A percentile compares a stretch with the other conserved stretches of the same genome.
Conservation (phyloP, 805 yeast genomes). For the Lipomyces starkeyi region DNA sequence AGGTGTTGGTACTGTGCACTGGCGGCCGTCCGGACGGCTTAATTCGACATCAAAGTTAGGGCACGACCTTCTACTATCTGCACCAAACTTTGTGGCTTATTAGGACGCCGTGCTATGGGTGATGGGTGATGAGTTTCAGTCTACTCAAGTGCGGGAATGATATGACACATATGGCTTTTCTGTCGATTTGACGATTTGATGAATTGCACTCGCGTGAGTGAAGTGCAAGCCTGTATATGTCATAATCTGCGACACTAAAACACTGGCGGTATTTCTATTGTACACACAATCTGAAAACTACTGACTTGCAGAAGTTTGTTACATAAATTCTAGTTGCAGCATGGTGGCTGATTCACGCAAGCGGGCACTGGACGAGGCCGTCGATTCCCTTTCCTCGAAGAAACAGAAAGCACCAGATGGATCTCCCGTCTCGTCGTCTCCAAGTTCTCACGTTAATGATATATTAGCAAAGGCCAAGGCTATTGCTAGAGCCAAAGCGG, state of each 20-base stretch:
- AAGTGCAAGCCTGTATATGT: not conserved
- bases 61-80: too few relatives aligned
- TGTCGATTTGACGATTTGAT: too few relatives aligned
- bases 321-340: not conserved
- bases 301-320: not conserved
- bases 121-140: too few relatives aligned
- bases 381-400: constrained; percentile 22
- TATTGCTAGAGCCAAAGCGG: constrained; percentile 34
- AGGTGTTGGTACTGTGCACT: too few relatives aligned
- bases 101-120: too few relatives aligned
- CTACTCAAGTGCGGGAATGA: too few relatives aligned
- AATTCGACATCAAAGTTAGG: too few relatives aligned
- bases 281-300: not conserved
- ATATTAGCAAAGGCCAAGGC: constrained; percentile 30
- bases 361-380: constrained; percentile 17
- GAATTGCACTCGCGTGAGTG: too few relatives aligned
- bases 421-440: constrained; percentile 21
- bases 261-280: not conserved
- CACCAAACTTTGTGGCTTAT: too few relatives aligned
- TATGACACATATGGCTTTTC: too few relatives aligned
- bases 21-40: too few relatives aligned
- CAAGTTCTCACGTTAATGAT: constrained; percentile 19
- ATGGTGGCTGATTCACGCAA: constrained; percentile 31
- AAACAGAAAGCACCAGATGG: constrained; percentile 32
- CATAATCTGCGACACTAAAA: not conserved